A percentile compares a stretch with the other conserved stretches of the same genome.
Conservation (phyloP, 352 stramenopile species). For the Blastocystis sp. region DNA sequence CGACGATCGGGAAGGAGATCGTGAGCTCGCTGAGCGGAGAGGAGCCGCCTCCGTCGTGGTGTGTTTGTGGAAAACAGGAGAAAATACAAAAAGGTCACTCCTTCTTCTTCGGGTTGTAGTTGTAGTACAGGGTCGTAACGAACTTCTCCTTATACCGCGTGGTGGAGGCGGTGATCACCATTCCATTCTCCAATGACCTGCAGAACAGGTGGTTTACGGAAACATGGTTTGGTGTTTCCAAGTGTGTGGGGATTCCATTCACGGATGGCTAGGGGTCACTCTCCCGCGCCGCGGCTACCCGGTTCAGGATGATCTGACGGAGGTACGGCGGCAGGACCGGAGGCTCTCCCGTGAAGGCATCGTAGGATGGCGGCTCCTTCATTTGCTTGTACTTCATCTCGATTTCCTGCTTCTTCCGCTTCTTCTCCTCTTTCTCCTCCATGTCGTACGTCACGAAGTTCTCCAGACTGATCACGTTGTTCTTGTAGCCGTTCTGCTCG, state of each 20-base stretch:
- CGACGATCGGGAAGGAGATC: neutral
- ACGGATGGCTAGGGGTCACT: slow-evolving; percentile 33
- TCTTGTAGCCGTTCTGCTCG: slow-evolving; percentile 50
- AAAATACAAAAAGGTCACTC: slow-evolving; percentile 16
- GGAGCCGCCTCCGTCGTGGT: too few relatives aligned
- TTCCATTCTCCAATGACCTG: slow-evolving; percentile 68
- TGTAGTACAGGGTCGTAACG: slow-evolving; percentile 68
- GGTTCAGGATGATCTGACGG: slow-evolving; percentile 68
- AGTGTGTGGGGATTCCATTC: slow-evolving; percentile 63
- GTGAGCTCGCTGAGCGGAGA: neutral
- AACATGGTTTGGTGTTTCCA: slow-evolving; percentile 67
- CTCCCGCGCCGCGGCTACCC: neutral
- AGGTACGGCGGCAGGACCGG: slow-evolving; percentile 62
- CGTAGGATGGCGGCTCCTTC: slow-evolving; percentile 61
- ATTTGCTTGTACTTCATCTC: slow-evolving; percentile 53
- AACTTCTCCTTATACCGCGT: slow-evolving; percentile 69
- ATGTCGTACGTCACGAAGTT: slow-evolving; percentile 69
- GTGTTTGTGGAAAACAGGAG: neutral
- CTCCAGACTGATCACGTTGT: slow-evolving; percentile 67
- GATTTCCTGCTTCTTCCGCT: slow-evolving; percentile 39
- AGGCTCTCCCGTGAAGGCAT: slow-evolving; percentile 60
- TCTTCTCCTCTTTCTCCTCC: slow-evolving; percentile 64
- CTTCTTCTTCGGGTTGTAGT: slow-evolving; percentile 70
- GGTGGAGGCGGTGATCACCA: slow-evolving; percentile 68
- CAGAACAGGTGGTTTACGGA: slow-evolving; percentile 68